Evolutionary conservation across 1,284 basidiomycete genomes (phyloP).

Genomic region (Retiboletus fuscus): DNA sequence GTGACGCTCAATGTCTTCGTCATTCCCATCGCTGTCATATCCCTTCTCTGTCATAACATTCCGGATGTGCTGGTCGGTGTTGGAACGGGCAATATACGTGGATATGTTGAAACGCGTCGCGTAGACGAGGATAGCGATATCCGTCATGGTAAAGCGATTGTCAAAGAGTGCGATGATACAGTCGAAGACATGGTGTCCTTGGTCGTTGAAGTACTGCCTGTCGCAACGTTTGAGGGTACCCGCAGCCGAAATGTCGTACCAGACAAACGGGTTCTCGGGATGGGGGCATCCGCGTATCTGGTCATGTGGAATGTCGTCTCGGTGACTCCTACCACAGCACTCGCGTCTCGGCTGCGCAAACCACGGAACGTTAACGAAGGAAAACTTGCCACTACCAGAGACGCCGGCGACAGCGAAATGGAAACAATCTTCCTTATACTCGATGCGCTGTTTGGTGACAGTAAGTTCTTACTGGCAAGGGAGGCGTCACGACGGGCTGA

Average conservation of each 20-base stretch:
- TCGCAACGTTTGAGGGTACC: constrained; percentile 27
- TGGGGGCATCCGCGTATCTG: constrained; percentile 21
- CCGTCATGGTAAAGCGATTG: too few species aligned
- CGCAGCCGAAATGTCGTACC: constrained; percentile 32
- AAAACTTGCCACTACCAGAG: constrained; percentile 34
- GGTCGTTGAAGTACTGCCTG: neutral
- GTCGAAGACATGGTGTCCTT: too few species aligned
- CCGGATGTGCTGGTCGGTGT: constrained; percentile 19
- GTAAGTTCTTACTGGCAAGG: constrained; percentile 15
- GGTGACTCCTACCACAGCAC: constrained; percentile 23
- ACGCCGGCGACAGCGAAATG: constrained; percentile 28
- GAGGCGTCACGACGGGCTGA: too few species aligned
- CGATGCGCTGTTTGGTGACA: constrained; percentile 19
- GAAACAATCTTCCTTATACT: constrained; percentile 27
- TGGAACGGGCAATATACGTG: constrained; percentile 7
- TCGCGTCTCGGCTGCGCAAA: constrained; percentile 12
- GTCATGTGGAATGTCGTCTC: constrained; percentile 28
- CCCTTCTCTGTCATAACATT: constrained; percentile 27
- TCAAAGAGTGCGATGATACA: too few species aligned
- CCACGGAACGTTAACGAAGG: constrained; percentile 35
- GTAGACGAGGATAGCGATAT: too few species aligned
- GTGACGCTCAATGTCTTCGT: constrained; percentile 10
- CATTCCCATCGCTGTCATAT: constrained; percentile 15
- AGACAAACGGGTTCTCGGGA: constrained; percentile 21
- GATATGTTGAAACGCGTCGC: too few species aligned